Conservation (phyloP, 305 asterid species). For the Euphrasia arctica region DNA sequence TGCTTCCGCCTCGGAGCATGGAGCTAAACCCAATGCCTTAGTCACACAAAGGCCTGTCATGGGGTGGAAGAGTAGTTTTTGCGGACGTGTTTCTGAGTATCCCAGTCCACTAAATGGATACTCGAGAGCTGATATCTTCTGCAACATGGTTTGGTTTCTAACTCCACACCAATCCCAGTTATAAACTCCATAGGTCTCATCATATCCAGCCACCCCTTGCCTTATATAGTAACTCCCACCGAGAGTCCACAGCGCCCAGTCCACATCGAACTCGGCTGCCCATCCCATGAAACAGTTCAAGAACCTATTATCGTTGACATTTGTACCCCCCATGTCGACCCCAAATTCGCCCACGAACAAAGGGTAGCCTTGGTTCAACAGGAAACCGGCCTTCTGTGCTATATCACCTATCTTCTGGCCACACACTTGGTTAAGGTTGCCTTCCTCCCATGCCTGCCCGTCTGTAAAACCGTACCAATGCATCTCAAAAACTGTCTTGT, state of each 20-base stretch:
- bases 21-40: slow-evolving; percentile 58
- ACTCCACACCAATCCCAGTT: slow-evolving; percentile 71
- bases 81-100: slow-evolving; percentile 36
- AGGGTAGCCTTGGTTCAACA: slow-evolving; percentile 83
- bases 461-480: slow-evolving; percentile 89
- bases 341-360: slow-evolving; percentile 90
- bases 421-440: slow-evolving; percentile 77
- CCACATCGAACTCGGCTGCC: slow-evolving; percentile 85
- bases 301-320: slow-evolving; percentile 82
- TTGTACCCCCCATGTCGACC: slow-evolving; percentile 68
- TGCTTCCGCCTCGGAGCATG: slow-evolving; percentile 76
- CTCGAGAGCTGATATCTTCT: slow-evolving; percentile 61
- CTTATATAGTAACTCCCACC: slow-evolving; percentile 77
- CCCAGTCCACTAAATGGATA: slow-evolving; percentile 85
- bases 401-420: slow-evolving; percentile 45
- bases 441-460: slow-evolving; percentile 59
- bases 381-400: slow-evolving; percentile 48
- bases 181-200: slow-evolving; percentile 77
- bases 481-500: slow-evolving; percentile 70
- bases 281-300: slow-evolving; percentile 83
- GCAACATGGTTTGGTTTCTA: slow-evolving; percentile 58
- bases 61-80: slow-evolving; percentile 76
- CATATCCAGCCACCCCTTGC: slow-evolving; percentile 57
- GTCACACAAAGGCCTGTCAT: slow-evolving; percentile 70
- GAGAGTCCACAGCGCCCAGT: slow-evolving; percentile 92